Evolutionary conservation across 345 rosid species (phyloP).

Genomic region (Clausena lansium): DNA sequence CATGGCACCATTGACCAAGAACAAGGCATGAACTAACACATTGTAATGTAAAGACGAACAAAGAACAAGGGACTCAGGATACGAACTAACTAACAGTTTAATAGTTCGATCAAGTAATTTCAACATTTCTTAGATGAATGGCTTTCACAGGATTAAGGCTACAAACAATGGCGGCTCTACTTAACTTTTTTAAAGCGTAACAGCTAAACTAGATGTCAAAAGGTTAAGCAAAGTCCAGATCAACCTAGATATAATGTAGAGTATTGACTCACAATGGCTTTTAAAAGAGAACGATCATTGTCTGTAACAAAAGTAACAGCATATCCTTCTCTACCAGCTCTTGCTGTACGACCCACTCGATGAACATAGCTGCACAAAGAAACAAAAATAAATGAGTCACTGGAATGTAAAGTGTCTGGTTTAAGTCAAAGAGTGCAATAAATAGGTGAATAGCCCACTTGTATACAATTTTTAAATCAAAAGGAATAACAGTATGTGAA

Average conservation of each 20-base stretch:
- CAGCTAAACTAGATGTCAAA: conserved; percentile 2
- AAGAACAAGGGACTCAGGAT: neutral
- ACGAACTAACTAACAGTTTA: neutral
- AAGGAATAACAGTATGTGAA: neutral
- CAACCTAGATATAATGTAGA: conserved; percentile 2
- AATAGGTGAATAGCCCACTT: neutral
- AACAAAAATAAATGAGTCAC: conserved; percentile 1
- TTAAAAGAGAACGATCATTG: conserved; percentile 83
- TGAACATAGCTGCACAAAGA: conserved; percentile 72
- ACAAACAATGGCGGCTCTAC: neutral
- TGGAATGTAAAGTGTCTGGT: neutral
- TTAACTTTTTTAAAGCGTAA: neutral
- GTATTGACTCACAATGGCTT: conserved; percentile 72
- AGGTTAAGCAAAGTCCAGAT: conserved; percentile 7
- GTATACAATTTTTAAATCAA: neutral
- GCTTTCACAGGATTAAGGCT: neutral
- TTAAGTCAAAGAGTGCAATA: neutral
- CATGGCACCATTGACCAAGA: neutral
- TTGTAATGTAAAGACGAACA: neutral
- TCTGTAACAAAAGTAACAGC: conserved; percentile 95
- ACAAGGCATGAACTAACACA: neutral
- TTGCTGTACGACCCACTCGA: conserved; percentile 95
- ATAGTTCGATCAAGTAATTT: neutral
- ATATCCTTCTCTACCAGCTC: conserved; percentile 98
- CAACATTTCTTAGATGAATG: neutral